phyloP scores from a whole-genome alignment of 1,284 basidiomycete species.

The Pulchroboletus neoregius region DNA sequence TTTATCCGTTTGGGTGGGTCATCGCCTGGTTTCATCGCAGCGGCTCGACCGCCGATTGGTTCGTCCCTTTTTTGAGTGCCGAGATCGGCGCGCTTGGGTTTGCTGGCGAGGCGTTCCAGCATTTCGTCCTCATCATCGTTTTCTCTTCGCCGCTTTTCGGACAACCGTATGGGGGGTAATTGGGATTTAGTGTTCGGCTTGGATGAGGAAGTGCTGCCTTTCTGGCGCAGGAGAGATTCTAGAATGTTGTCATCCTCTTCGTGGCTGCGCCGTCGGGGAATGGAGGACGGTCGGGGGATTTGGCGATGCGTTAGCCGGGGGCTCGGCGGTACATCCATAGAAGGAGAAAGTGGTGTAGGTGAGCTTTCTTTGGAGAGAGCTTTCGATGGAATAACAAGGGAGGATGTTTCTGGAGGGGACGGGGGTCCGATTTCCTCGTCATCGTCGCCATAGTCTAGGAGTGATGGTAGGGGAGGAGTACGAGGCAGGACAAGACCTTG shows the following conservation, averaged over 20 bases:
- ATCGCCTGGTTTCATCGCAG: constrained; percentile 46
- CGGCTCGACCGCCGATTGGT: constrained; percentile 25
- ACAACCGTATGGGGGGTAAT: constrained; percentile 42
- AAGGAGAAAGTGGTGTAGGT: constrained; percentile 24
- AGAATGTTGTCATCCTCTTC: constrained; percentile 50
- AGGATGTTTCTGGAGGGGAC: constrained; percentile 19
- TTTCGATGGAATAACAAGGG: constrained; percentile 11
- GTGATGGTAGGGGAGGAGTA: constrained; percentile 50
- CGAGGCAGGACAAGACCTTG: constrained; percentile 36
- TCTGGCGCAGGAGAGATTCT: constrained; percentile 48
- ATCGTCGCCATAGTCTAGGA: constrained; percentile 71
- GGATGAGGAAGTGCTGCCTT: constrained; percentile 42
- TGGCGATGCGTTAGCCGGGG: constrained; percentile 43
- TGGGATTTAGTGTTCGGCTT: constrained; percentile 38
- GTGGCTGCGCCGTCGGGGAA: constrained; percentile 37
- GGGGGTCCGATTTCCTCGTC: constrained; percentile 28
- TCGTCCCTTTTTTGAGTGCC: constrained; percentile 37
- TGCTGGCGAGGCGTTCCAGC: constrained; percentile 52
- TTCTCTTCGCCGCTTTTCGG: constrained; percentile 71
- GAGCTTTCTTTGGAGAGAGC: constrained; percentile 11
- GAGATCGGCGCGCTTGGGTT: constrained; percentile 50
- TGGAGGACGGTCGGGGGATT: constrained; percentile 34
- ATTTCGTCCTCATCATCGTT: constrained; percentile 72
- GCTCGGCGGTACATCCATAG: constrained; percentile 34
- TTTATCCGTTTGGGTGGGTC: constrained; percentile 76